Conservation (phyloP, 345 rosid species). For the Citropsis articulata region DNA sequence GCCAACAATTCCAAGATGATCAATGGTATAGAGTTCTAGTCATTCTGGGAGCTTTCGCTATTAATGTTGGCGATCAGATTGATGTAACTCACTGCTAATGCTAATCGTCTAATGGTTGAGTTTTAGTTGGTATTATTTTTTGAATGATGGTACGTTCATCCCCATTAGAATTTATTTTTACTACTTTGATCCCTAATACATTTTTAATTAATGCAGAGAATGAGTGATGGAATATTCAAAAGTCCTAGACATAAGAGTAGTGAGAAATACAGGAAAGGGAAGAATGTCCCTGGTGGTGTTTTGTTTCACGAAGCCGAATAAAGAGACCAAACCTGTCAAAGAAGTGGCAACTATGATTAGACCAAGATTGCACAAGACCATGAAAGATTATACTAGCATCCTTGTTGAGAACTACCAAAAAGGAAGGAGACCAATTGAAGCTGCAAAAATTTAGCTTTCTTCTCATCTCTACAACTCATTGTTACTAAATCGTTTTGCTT, state of each 20-base stretch:
- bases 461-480: not conserved
- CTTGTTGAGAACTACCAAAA: slow-evolving; percentile 43
- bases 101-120: no score
- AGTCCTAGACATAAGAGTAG: slow-evolving; percentile 48
- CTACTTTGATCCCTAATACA: no score
- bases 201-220: slow-evolving; percentile 25
- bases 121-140: no score
- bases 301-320: slow-evolving; percentile 35
- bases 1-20: slow-evolving; percentile 47
- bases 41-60: slow-evolving; percentile 42
- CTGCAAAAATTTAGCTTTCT: slow-evolving; percentile 29
- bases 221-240: slow-evolving; percentile 66
- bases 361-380: slow-evolving; percentile 46
- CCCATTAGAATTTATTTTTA: no score
- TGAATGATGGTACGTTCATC: no score
- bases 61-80: slow-evolving; percentile 55
- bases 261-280: slow-evolving; percentile 45
- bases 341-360: slow-evolving; percentile 31
- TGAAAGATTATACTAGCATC: slow-evolving; percentile 41
- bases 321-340: slow-evolving; percentile 36
- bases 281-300: slow-evolving; percentile 50
- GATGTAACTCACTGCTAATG: slow-evolving; percentile 32
- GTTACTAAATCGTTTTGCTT: no score
- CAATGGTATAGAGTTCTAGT: slow-evolving; percentile 51
- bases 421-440: slow-evolving; percentile 55